These are phyloP conservation scores for Podila epicladia DNA, from an alignment of 192 early-diverging fungal genomes.

Conservation along the genomic window DNA sequence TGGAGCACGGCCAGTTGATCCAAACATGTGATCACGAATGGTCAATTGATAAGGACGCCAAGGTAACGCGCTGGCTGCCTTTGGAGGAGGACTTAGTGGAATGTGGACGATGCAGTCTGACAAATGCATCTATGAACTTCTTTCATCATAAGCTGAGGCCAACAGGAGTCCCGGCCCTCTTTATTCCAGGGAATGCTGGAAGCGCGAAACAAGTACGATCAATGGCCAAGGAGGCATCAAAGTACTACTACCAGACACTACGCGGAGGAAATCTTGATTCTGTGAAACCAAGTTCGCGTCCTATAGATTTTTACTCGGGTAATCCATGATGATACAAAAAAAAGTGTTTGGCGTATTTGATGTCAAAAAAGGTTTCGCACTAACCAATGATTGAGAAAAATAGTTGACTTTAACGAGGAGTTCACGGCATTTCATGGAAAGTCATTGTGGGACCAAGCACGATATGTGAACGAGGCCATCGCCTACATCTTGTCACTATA, in stretches of 20 bases:
- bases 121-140: neutral
- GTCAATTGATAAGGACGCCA: conserved; percentile 20
- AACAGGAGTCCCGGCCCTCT: conserved; percentile 85
- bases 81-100: too few species aligned
- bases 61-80: conserved; percentile 10
- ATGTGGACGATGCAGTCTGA: neutral
- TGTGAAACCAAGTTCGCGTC: conserved; percentile 37
- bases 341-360: too few species aligned
- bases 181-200: conserved; percentile 96
- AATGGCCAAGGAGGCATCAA: conserved; percentile 78
- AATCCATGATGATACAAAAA: neutral
- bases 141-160: conserved; percentile 47
- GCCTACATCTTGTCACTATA: conserved; percentile 81
- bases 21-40: conserved; percentile 7
- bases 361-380: too few species aligned
- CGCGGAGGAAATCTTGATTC: conserved; percentile 13
- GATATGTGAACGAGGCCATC: conserved; percentile 84
- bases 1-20: conserved; percentile 13
- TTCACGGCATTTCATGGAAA: conserved; percentile 90
- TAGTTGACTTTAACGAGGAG: conserved; percentile 88
- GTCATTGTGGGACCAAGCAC: conserved; percentile 86
- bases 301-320: conserved; percentile 69
- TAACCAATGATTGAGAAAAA: conserved; percentile 13
- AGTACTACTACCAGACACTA: conserved; percentile 61
- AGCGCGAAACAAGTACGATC: conserved; percentile 91